Percentiles rank a stretch among this genome's conserved stretches.
Evolutionary conservation across 2,329 filamentous ascomycete species (phyloP).

Genomic region (Beauveria sp.): DNA sequence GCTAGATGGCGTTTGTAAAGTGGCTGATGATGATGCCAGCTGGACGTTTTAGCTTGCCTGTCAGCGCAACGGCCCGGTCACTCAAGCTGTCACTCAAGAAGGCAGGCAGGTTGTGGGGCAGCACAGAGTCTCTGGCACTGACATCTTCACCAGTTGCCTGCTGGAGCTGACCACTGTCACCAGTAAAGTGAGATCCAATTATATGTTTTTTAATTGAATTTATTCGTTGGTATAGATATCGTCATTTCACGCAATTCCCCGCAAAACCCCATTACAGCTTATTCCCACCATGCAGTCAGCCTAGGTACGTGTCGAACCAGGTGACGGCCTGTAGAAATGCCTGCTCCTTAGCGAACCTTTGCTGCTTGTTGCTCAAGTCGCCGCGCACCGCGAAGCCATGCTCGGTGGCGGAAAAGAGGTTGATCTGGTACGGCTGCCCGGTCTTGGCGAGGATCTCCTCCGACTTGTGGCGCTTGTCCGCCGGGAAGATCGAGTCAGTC

Average conservation of each 20-base stretch:
- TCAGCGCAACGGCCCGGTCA: neutral
- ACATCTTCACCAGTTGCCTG: too few species aligned
- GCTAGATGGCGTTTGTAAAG: neutral
- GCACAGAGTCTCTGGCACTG: neutral
- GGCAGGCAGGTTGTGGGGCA: neutral
- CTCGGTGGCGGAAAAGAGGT: constrained; percentile 57
- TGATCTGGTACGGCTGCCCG: constrained; percentile 56
- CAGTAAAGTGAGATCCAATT: neutral
- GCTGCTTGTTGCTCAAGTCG: constrained; percentile 41
- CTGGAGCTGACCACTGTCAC: neutral
- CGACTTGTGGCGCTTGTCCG: constrained; percentile 45
- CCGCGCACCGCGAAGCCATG: constrained; percentile 71
- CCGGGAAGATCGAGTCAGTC: constrained; percentile 51
- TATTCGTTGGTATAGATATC: too few species aligned
- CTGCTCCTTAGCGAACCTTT: constrained; percentile 68
- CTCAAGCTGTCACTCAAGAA: neutral
- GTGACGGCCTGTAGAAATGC: constrained; percentile 68
- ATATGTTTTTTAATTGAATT: too few species aligned
- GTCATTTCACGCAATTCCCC: too few species aligned
- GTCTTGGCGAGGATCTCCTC: constrained; percentile 52
- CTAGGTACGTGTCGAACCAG: constrained; percentile 58
- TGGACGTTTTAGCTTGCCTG: neutral
- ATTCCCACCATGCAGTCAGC: neutral
- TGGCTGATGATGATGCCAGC: constrained; percentile 9
- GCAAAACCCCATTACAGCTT: neutral